A percentile compares a stretch with the other conserved stretches of the same genome.
Evolutionary conservation across 2,329 filamentous ascomycete genomes (phyloP).

Genomic region (Aureobasidium leucospermi): DNA sequence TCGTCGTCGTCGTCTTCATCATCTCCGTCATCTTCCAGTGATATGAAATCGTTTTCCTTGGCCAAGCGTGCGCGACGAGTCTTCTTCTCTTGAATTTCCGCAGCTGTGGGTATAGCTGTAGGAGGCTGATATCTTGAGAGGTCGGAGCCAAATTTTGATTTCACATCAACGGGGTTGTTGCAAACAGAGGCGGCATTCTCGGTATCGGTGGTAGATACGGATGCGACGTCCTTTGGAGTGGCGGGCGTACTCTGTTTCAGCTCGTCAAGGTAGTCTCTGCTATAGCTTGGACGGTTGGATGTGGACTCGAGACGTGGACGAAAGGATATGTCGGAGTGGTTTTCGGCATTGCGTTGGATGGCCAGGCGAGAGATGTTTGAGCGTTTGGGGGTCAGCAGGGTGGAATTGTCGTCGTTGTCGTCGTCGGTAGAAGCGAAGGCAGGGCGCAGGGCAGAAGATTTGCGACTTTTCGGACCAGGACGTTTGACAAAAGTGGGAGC

Average conservation of each 20-base stretch:
- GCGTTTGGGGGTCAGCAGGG: conserved; percentile 55
- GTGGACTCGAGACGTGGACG: conserved; percentile 46
- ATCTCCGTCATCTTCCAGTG: conserved; percentile 54
- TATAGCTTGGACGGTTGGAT: conserved; percentile 71
- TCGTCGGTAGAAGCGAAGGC: conserved; percentile 63
- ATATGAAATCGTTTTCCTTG: conserved; percentile 59
- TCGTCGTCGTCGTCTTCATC: conserved; percentile 33
- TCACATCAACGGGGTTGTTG: conserved; percentile 36
- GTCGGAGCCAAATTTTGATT: conserved; percentile 49
- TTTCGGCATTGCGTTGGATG: conserved; percentile 58
- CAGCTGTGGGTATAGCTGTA: conserved; percentile 64
- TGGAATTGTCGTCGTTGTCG: conserved; percentile 41
- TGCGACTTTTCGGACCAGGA: conserved; percentile 50
- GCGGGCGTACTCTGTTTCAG: conserved; percentile 79
- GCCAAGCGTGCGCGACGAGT: conserved; percentile 77
- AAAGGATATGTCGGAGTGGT: conserved; percentile 44
- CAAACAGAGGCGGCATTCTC: conserved; percentile 40
- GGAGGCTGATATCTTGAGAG: conserved; percentile 29
- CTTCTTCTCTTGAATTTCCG: conserved; percentile 87
- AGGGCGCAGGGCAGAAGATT: conserved; percentile 66
- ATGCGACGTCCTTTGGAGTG: conserved; percentile 59
- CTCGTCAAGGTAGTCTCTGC: conserved; percentile 77
- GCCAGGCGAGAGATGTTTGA: conserved; percentile 56
- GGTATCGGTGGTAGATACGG: conserved; percentile 27
- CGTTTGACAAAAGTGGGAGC: conserved; percentile 45